Conservation (phyloP, 345 rosid genomes). For the Pistacia vera region DNA sequence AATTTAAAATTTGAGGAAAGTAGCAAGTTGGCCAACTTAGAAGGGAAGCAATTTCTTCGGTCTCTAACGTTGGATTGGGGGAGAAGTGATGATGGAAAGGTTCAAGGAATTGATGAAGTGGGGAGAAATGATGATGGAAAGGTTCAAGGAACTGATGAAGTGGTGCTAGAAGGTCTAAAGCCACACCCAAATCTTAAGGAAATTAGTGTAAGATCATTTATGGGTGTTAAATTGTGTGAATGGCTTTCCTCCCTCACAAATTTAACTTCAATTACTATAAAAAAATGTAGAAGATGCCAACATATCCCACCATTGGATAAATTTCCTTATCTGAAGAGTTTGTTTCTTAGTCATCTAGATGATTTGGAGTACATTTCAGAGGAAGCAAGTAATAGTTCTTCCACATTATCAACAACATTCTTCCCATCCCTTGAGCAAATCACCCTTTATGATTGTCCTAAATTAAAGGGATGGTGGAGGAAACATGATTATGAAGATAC, state of each 20-base stretch:
- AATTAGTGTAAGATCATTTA: neutral
- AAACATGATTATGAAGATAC: neutral
- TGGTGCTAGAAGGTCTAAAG: neutral
- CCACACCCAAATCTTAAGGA: neutral
- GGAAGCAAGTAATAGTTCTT: neutral
- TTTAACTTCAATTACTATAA: neutral
- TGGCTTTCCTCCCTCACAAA: neutral
- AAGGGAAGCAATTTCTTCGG: conserved; percentile 2
- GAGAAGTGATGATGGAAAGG: too few species aligned
- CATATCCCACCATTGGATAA: neutral
- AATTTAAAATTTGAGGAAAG: neutral
- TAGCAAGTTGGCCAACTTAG: conserved; percentile 2
- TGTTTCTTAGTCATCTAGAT: neutral
- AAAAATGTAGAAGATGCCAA: neutral
- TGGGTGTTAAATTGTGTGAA: neutral
- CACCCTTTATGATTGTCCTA: neutral
- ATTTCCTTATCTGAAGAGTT: neutral
- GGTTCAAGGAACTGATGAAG: neutral
- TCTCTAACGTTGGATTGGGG: neutral
- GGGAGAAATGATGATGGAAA: too few species aligned
- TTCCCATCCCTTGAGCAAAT: conserved; percentile 9
- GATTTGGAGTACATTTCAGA: neutral
- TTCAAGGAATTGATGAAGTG: neutral
- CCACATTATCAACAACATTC: too few species aligned
- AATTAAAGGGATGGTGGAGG: conserved; percentile 14